These are phyloP conservation scores for Petunia secreta DNA, from an alignment of 257 asterid genomes.

Conservation along the genomic window DNA sequence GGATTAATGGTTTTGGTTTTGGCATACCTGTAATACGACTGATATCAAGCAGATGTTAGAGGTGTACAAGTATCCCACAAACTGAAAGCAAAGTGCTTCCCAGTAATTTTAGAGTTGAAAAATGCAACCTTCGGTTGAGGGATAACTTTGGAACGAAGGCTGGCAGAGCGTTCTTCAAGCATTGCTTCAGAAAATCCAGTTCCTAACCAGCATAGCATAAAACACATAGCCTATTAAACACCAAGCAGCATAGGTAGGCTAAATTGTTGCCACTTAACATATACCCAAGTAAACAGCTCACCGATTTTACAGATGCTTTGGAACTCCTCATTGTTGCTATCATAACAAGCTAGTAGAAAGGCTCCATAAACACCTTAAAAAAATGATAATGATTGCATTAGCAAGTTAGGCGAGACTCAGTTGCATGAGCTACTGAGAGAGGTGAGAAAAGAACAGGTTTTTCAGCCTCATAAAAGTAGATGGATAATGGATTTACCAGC, in stretches of 20 bases:
- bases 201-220: conserved; percentile 51
- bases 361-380: conserved; percentile 85
- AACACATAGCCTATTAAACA: not conserved
- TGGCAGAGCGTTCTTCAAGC: conserved; percentile 90
- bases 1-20: conserved; percentile 58
- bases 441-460: not conserved
- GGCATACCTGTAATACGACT: conserved; percentile 84
- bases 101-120: conserved; percentile 9
- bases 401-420: not conserved
- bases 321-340: conserved; percentile 76
- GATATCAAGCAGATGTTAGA: conserved; percentile 39
- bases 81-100: conserved; percentile 19
- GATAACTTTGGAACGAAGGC: conserved; percentile 84
- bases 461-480: not conserved
- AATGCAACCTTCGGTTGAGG: conserved; percentile 74
- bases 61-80: not conserved
- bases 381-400: conserved; percentile 14
- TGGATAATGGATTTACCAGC: conserved; percentile 53
- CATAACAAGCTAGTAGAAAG: conserved; percentile 97
- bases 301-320: conserved; percentile 98
- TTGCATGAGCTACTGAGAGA: not conserved
- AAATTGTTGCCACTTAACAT: conserved; percentile 28
- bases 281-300: conserved; percentile 40
- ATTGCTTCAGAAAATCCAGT: conserved; percentile 89
- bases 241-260: not conserved